These are phyloP conservation scores for Aspergillus fijiensis DNA, from an alignment of 2,329 filamentous ascomycete genomes.

Conservation along the genomic window DNA sequence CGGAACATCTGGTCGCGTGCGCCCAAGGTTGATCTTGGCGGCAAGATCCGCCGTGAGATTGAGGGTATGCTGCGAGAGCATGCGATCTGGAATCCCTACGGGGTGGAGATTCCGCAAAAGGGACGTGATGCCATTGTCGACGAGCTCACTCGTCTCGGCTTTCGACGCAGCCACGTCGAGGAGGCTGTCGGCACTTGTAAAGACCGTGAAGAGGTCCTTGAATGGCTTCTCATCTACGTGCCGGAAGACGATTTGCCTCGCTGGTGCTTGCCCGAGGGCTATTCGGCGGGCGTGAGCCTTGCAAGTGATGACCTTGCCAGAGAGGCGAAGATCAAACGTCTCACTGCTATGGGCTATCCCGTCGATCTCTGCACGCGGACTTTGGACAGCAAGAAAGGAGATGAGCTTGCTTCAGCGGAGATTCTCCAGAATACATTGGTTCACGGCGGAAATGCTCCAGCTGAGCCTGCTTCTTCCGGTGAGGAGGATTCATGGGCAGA, in stretches of 20 bases:
- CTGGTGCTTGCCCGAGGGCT: constrained; percentile 89
- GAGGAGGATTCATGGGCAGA: constrained; percentile 71
- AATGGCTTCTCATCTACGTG: constrained; percentile 95
- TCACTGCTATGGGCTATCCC: constrained; percentile 82
- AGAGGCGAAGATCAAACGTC: constrained; percentile 77
- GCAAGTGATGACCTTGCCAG: constrained; percentile 76
- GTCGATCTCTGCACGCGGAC: constrained; percentile 77
- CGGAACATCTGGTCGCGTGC: constrained; percentile 78
- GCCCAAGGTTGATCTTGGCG: constrained; percentile 91
- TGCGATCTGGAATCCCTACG: constrained; percentile 84
- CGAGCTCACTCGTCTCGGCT: constrained; percentile 76
- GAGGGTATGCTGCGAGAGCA: constrained; percentile 76
- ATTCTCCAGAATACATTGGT: constrained; percentile 71
- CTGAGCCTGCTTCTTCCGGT: constrained; percentile 18
- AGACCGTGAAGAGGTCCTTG: constrained; percentile 85
- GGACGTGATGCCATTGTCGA: constrained; percentile 64
- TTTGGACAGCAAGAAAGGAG: constrained; percentile 66
- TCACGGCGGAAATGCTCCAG: constrained; percentile 38
- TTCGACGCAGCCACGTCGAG: constrained; percentile 83
- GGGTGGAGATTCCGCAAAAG: constrained; percentile 60
- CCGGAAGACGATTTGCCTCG: constrained; percentile 93
- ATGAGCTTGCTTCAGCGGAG: constrained; percentile 77
- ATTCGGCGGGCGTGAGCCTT: constrained; percentile 84
- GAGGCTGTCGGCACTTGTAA: constrained; percentile 87
- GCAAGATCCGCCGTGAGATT: constrained; percentile 72